phyloP scores from a whole-genome alignment of 768 basidiomycete species.

The Mycena vitilis region DNA sequence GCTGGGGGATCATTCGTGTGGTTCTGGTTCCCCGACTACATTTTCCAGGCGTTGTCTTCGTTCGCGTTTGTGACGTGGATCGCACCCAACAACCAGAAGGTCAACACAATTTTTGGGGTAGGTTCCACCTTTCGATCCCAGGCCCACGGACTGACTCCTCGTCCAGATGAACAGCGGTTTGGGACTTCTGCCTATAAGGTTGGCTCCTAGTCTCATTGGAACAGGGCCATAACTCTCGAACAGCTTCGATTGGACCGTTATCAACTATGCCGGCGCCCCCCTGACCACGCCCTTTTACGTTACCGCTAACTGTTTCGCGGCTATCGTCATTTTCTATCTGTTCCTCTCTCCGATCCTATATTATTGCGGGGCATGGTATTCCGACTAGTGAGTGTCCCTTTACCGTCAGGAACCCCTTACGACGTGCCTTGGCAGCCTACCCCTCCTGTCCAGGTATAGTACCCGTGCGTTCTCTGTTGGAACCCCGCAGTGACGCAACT shows the following conservation, averaged over 20 bases:
- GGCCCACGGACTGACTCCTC: neutral
- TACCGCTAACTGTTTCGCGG: constrained; percentile 20
- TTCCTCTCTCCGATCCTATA: constrained; percentile 17
- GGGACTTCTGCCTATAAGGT: constrained; percentile 9
- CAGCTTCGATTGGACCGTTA: constrained; percentile 18
- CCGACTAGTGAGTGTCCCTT: constrained; percentile 17
- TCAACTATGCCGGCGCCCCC: constrained; percentile 12
- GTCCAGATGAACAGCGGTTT: constrained; percentile 17
- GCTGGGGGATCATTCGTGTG: constrained; percentile 14
- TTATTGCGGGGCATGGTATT: constrained; percentile 22
- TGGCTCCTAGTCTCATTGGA: too few species aligned
- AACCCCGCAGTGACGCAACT: too few species aligned
- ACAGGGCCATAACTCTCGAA: too few species aligned
- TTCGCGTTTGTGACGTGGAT: constrained; percentile 25
- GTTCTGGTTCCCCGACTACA: constrained; percentile 28
- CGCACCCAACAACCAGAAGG: constrained; percentile 16
- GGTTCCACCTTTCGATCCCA: neutral
- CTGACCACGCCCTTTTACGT: constrained; percentile 22
- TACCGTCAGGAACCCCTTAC: too few species aligned
- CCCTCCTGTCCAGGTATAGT: neutral
- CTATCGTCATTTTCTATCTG: constrained; percentile 21
- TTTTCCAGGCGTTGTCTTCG: constrained; percentile 23
- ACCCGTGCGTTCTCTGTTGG: too few species aligned
- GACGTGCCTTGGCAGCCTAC: constrained; percentile 8
- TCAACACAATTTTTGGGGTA: constrained; percentile 8